Percentiles rank a stretch among this genome's conserved stretches.
These are phyloP conservation scores for Chlorella sp. DNA, from an alignment of 139 green algal genomes.

Conservation along the genomic window DNA sequence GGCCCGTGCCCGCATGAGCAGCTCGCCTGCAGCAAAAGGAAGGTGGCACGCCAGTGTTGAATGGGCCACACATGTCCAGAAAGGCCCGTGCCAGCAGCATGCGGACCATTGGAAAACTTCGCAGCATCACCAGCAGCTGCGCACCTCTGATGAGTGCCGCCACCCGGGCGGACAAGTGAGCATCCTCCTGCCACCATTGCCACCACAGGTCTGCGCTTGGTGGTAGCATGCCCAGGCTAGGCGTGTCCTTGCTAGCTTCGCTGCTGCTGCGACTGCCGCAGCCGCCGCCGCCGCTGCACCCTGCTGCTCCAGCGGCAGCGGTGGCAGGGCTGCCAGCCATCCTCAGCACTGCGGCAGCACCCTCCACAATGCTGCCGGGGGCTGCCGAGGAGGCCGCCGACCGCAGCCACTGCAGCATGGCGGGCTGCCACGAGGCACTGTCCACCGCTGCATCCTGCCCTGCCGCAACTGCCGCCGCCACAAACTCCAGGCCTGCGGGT, in stretches of 20 bases:
- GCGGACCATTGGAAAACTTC: too few relatives aligned
- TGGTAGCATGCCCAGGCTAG: neutral
- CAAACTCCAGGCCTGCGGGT: conserved; percentile 6
- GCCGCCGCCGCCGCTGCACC: neutral
- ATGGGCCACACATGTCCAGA: too few relatives aligned
- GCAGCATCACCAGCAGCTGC: neutral
- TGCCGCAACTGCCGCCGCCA: conserved; percentile 4
- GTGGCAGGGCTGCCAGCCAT: neutral
- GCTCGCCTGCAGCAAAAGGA: neutral
- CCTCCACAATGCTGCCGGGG: neutral
- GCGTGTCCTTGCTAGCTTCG: neutral
- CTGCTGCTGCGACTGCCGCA: neutral
- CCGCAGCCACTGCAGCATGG: conserved; percentile 22
- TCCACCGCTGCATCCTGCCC: conserved; percentile 19
- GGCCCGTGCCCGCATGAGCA: conserved; percentile 4
- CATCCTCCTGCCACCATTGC: conserved; percentile 36
- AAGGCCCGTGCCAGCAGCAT: too few relatives aligned
- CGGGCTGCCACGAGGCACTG: conserved; percentile 11
- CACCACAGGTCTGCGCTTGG: neutral
- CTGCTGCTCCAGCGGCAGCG: neutral
- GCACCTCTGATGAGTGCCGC: neutral
- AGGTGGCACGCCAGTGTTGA: neutral
- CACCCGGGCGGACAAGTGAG: neutral
- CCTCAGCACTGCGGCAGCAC: neutral
- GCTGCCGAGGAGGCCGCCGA: neutral